A percentile compares a stretch with the other conserved stretches of the same genome.
Conservation (phyloP, 2,329 filamentous ascomycete genomes). For the Leptosphaerulina australis region DNA sequence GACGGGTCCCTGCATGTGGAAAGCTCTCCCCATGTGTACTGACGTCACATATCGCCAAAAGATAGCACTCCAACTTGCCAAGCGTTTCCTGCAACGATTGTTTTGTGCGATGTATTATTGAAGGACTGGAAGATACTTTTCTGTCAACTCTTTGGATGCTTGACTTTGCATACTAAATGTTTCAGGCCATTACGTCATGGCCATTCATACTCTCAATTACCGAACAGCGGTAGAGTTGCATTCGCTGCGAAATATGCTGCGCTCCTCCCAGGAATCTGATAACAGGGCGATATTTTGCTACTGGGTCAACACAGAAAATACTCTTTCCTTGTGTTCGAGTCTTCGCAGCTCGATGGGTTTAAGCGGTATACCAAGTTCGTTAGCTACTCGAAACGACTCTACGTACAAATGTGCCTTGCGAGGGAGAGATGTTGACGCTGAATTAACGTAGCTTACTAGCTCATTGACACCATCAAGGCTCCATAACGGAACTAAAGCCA, state of each 20-base stretch:
- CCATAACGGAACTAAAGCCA: not conserved
- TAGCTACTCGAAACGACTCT: not conserved
- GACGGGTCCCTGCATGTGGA: conserved; percentile 26
- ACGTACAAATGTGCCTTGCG: not conserved
- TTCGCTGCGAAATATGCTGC: too few relatives aligned
- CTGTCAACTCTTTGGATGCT: not conserved
- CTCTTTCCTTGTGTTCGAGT: too few relatives aligned
- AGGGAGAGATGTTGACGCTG: conserved; percentile 2
- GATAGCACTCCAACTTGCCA: not conserved
- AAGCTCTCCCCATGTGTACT: conserved; percentile 20
- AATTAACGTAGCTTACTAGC: conserved; percentile 1
- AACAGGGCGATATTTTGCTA: too few relatives aligned
- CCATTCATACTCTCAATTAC: too few relatives aligned
- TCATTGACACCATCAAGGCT: not conserved
- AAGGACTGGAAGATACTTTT: not conserved
- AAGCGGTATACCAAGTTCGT: too few relatives aligned
- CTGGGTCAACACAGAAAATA: too few relatives aligned
- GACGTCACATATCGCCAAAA: conserved; percentile 22
- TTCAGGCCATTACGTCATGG: too few relatives aligned
- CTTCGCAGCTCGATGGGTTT: too few relatives aligned
- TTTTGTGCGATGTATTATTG: not conserved
- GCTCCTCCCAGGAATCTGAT: too few relatives aligned
- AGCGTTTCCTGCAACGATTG: not conserved
- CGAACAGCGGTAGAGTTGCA: too few relatives aligned
- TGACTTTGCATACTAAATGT: too few relatives aligned